These are phyloP conservation scores for Fonsecaea erecta DNA, from an alignment of 2,329 filamentous ascomycete species.

Conservation along the genomic window DNA sequence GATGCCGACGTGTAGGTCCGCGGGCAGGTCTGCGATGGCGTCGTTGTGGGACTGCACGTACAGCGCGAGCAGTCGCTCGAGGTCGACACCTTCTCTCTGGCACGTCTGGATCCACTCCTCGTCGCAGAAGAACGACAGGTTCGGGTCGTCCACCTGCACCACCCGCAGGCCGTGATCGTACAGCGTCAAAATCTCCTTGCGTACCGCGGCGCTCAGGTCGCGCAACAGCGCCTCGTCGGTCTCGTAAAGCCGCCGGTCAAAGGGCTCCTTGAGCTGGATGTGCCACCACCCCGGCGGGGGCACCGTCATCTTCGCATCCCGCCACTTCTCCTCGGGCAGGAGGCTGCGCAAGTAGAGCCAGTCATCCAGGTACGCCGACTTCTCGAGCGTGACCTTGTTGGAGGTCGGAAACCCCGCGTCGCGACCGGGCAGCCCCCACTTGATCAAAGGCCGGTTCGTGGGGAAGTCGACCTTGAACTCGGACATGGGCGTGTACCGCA, in stretches of 20 bases:
- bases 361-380: slow-evolving; percentile 27
- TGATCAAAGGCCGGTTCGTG: slow-evolving; percentile 25
- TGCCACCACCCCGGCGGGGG: slow-evolving; percentile 30
- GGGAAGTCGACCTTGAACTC: slow-evolving; percentile 29
- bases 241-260: slow-evolving; percentile 51
- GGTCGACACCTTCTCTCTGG: slow-evolving; percentile 69
- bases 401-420: slow-evolving; percentile 23
- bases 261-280: slow-evolving; percentile 59
- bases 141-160: slow-evolving; percentile 71
- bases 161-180: slow-evolving; percentile 68
- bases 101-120: slow-evolving; percentile 73
- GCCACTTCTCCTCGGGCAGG: slow-evolving; percentile 16
- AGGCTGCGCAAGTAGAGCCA: slow-evolving; percentile 28
- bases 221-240: slow-evolving; percentile 61
- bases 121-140: slow-evolving; percentile 74
- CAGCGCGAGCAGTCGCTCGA: slow-evolving; percentile 72
- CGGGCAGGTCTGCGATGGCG: slow-evolving; percentile 13
- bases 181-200: slow-evolving; percentile 63
- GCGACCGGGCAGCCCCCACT: slow-evolving; percentile 22
- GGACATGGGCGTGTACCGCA: slow-evolving; percentile 19
- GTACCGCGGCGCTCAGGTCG: slow-evolving; percentile 68
- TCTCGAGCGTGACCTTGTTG: slow-evolving; percentile 20
- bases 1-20: slow-evolving; percentile 27
- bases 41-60: slow-evolving; percentile 68
- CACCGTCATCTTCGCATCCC: slow-evolving; percentile 27